A percentile compares a stretch with the other conserved stretches of the same genome.
phyloP scores from a whole-genome alignment of 148 eudicot genomes.

The Hydrangea macrophylla region DNA sequence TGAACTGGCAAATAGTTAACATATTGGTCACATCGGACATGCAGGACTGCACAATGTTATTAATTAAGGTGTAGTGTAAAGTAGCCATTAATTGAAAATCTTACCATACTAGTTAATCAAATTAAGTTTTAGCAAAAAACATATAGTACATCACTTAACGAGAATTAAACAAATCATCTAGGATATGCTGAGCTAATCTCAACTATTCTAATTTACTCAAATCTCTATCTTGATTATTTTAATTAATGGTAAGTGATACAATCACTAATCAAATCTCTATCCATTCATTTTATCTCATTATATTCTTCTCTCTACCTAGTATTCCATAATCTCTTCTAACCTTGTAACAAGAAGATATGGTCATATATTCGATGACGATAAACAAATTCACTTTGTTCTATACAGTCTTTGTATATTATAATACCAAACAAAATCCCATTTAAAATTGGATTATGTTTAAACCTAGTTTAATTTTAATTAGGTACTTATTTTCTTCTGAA shows the following conservation, averaged over 20 bases:
- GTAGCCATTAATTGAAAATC: too few species aligned
- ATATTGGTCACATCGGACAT: background rate
- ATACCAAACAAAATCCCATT: background rate
- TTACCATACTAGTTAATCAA: too few species aligned
- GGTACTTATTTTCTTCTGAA: too few species aligned
- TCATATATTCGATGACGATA: background rate
- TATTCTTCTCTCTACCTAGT: background rate
- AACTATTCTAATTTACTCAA: too few species aligned
- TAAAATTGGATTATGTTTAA: too few species aligned
- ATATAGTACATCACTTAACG: background rate
- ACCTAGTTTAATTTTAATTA: too few species aligned
- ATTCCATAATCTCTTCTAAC: background rate
- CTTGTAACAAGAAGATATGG: conserved; percentile 1
- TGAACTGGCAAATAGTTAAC: too few species aligned
- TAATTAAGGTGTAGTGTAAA: too few species aligned
- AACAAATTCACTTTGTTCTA: background rate
- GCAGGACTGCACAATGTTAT: background rate
- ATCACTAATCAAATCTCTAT: background rate
- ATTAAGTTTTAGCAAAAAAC: too few species aligned
- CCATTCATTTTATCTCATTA: background rate
- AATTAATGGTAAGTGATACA: background rate
- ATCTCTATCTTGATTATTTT: conserved; percentile 1
- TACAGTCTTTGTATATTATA: background rate
- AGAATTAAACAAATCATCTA: background rate
- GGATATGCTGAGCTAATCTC: background rate